phyloP scores from a whole-genome alignment of 805 yeast genomes.

The Metschnikowia kunwiensis region DNA sequence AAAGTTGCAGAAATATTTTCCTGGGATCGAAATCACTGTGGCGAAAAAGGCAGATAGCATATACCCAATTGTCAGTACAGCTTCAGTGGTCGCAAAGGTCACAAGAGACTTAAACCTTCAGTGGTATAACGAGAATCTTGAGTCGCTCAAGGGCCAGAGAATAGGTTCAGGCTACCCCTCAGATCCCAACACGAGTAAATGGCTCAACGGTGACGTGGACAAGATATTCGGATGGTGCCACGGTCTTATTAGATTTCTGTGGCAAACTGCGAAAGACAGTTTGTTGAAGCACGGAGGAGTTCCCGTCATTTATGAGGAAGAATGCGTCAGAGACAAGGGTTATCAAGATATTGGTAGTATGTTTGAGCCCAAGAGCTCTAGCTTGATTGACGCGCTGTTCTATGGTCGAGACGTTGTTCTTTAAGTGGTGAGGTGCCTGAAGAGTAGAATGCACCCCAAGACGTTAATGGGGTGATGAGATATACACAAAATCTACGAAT shows the following conservation, averaged over 20 bases:
- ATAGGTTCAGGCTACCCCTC: conserved; percentile 92
- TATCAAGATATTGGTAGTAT: conserved; percentile 28
- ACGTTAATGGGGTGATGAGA: too few species aligned
- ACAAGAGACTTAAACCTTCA: conserved; percentile 73
- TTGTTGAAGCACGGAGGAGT: conserved; percentile 51
- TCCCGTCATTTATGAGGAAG: conserved; percentile 61
- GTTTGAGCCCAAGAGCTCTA: conserved; percentile 4
- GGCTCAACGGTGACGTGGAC: conserved; percentile 66
- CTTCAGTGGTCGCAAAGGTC: conserved; percentile 94
- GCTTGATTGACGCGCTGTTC: conserved; percentile 14
- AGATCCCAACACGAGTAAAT: conserved; percentile 79
- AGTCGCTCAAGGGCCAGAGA: conserved; percentile 32
- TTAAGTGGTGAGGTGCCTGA: conserved; percentile 2
- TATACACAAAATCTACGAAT: too few species aligned
- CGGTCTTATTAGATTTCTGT: conserved; percentile 74
- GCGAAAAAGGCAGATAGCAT: conserved; percentile 93
- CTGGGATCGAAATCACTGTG: conserved; percentile 69
- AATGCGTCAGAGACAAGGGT: conserved; percentile 32
- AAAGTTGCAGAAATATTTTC: conserved; percentile 69
- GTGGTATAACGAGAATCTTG: conserved; percentile 29
- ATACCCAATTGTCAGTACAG: conserved; percentile 90
- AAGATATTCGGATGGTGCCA: conserved; percentile 82
- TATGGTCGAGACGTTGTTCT: conserved; percentile 13
- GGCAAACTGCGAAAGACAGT: conserved; percentile 89
- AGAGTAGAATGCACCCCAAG: too few species aligned